Conservation (phyloP, 306 rosid species). For the Acacia acuminata region DNA sequence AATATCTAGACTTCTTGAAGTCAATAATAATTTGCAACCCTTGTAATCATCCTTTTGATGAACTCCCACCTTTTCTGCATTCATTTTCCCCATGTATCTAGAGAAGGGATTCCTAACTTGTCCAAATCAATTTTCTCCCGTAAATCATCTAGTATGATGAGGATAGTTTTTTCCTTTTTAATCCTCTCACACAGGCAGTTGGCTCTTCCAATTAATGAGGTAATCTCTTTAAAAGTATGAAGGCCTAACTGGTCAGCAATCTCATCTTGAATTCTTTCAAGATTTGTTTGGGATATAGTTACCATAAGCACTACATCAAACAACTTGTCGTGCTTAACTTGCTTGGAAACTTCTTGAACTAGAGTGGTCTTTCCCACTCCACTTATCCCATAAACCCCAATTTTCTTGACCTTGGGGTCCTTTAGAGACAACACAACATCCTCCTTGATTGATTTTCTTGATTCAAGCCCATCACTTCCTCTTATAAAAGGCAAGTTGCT, state of each 20-base stretch:
- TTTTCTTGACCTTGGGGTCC: not conserved
- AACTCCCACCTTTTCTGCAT: not conserved
- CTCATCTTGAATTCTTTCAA: not conserved
- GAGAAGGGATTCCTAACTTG: not conserved
- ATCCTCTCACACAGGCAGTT: not conserved
- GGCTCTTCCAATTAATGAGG: not conserved
- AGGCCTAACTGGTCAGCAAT: not conserved
- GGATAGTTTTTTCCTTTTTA: not conserved
- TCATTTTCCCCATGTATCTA: not conserved
- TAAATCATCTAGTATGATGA: not conserved
- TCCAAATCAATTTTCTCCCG: not conserved
- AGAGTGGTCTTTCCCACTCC: conserved; percentile 17
- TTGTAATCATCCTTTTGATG: not conserved
- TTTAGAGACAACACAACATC: not conserved
- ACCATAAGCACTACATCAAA: not conserved
- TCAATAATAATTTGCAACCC: conserved; percentile 5
- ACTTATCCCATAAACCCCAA: conserved; percentile 7
- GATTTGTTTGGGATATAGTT: not conserved
- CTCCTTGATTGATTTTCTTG: not conserved
- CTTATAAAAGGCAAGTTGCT: not conserved
- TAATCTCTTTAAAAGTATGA: not conserved
- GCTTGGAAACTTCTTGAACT: not conserved
- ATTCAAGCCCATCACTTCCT: not conserved
- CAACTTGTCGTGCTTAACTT: not conserved
- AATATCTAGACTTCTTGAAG: not conserved